phyloP scores from a whole-genome alignment of 148 eudicot species.

The Rhododendron kiyosumense region DNA sequence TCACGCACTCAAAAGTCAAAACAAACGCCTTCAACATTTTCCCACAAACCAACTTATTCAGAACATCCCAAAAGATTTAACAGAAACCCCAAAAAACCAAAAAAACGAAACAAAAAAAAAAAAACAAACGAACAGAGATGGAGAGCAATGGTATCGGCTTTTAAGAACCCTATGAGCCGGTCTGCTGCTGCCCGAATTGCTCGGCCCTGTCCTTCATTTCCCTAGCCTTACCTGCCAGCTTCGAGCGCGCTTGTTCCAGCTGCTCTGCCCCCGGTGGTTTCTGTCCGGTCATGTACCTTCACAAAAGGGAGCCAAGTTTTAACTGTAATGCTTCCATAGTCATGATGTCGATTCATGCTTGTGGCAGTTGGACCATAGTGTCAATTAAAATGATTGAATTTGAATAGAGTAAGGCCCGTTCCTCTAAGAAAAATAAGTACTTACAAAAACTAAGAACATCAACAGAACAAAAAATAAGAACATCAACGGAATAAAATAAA shows the following conservation, averaged over 20 bases:
- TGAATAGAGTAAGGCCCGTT: no score
- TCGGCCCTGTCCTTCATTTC: constrained; percentile 58
- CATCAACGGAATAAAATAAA: rapidly evolving
- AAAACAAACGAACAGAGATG: not conserved
- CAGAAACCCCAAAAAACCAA: not conserved
- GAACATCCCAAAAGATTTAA: not conserved
- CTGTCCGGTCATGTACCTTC: constrained; percentile 42
- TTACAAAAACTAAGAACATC: no score
- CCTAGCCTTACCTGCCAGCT: constrained; percentile 42
- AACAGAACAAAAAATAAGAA: no score
- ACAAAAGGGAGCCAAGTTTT: not conserved
- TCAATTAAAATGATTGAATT: no score
- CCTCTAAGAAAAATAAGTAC: no score
- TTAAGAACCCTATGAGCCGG: not conserved
- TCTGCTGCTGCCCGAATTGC: constrained; percentile 22
- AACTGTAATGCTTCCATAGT: no score
- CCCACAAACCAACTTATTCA: not conserved
- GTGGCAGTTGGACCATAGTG: no score
- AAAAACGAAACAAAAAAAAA: not conserved
- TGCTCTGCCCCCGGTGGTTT: constrained; percentile 49
- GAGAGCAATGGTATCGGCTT: not conserved
- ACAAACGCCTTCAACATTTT: not conserved
- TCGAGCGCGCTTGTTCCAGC: constrained; percentile 42
- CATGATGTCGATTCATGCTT: no score
- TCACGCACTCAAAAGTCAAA: not conserved